A percentile compares a stretch with the other conserved stretches of the same genome.
phyloP scores from a whole-genome alignment of 192 early-diverging fungal species.

The Phlyctochytrium arcticum region DNA sequence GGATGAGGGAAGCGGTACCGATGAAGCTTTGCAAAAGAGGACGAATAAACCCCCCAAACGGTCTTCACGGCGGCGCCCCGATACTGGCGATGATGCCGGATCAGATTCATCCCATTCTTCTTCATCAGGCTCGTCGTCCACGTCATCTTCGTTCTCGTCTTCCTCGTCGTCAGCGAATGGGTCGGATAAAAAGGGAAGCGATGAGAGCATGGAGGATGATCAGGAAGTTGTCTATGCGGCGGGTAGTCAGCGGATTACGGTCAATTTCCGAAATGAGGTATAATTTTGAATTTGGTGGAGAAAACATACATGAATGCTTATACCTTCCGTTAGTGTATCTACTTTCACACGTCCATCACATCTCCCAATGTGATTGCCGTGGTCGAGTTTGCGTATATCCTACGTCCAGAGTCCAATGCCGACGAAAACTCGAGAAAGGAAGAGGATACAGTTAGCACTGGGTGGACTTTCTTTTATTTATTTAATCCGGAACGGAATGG shows the following conservation, averaged over 20 bases:
- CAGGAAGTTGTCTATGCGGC: not conserved
- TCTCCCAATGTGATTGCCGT: constrained; percentile 31
- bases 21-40: no score
- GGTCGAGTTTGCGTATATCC: constrained; percentile 35
- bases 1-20: not conserved
- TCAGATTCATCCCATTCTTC: no score
- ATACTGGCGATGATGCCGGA: no score
- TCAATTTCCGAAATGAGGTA: not conserved
- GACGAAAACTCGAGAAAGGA: not conserved
- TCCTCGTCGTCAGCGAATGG: no score
- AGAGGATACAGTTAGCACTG: constrained; percentile 29
- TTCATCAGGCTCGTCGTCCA: no score
- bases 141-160: no score
- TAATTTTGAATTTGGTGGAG: not conserved
- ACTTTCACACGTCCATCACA: constrained; percentile 33
- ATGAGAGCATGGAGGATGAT: not conserved
- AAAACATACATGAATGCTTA: not conserved
- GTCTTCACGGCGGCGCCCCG: no score
- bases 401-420: no score
- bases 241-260: not conserved
- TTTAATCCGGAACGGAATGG: constrained; percentile 37
- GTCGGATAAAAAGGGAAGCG: not conserved
- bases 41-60: no score
- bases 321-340: constrained; percentile 10
- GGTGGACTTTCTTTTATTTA: constrained; percentile 46